Percentiles rank a stretch among this genome's conserved stretches.
phyloP scores from a whole-genome alignment of 352 stramenopile species.

The Phytophthora pini region DNA sequence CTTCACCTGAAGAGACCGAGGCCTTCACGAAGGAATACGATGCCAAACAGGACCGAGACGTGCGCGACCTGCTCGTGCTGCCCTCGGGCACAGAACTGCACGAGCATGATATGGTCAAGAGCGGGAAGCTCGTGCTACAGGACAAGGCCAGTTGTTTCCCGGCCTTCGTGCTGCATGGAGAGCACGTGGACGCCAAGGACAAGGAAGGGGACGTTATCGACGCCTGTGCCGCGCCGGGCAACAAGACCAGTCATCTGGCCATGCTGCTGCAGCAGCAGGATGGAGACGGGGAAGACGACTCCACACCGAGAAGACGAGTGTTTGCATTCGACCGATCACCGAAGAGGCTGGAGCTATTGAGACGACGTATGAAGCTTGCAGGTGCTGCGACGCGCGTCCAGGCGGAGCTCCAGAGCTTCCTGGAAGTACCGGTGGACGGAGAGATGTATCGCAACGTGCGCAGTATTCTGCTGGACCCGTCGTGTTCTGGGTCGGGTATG shows the following conservation, averaged over 20 bases:
- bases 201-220: slow-evolving; percentile 93
- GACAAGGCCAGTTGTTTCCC: slow-evolving; percentile 99
- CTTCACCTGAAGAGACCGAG: slow-evolving; percentile 48
- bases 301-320: slow-evolving; percentile 72
- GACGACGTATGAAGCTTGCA: slow-evolving; percentile 86
- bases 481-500: slow-evolving; percentile 97
- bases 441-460: slow-evolving; percentile 88
- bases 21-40: slow-evolving; percentile 58
- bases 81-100: slow-evolving; percentile 87
- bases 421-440: slow-evolving; percentile 83
- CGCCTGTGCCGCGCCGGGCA: slow-evolving; percentile 97
- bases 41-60: slow-evolving; percentile 82
- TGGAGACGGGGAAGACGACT: slow-evolving; percentile 41
- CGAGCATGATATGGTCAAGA: slow-evolving; percentile 81
- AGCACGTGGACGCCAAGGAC: slow-evolving; percentile 52
- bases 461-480: slow-evolving; percentile 96
- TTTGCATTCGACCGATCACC: slow-evolving; percentile 95
- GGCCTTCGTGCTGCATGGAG: slow-evolving; percentile 92
- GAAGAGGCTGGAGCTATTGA: slow-evolving; percentile 89
- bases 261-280: slow-evolving; percentile 89
- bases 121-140: slow-evolving; percentile 93
- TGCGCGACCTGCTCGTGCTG: slow-evolving; percentile 94
- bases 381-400: slow-evolving; percentile 82
- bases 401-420: slow-evolving; percentile 92
- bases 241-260: slow-evolving; percentile 98